Base-by-base conservation (phyloP, 1,284 basidiomycete genomes). In the Macrocybe sp. region DNA sequence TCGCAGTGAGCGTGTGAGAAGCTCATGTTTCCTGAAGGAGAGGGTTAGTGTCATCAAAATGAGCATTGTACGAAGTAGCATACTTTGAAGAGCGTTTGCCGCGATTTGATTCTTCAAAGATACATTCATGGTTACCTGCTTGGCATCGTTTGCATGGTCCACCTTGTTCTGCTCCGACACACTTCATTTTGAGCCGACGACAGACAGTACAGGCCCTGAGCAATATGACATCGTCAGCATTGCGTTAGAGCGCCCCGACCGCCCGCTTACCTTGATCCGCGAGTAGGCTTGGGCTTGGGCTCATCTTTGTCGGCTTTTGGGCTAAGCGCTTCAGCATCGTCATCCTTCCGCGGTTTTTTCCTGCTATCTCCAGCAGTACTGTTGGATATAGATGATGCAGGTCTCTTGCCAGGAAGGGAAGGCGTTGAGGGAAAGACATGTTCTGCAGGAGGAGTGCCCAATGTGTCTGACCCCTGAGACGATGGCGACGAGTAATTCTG, bases 181-280 rank as follows among this genome's bases (percentile, higher is more conserved):
- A 99, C 57, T 96, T 91, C 96, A 99, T 99, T 74, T 99, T 99
- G 54, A 98, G 83, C 42, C 93, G 86, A 32, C 96, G 84, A 65
- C 96, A 98, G 31, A 95, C 92, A 0, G 90, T 93, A 57, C 94
- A 97, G 0, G 94, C 94, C 45, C 92, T 92, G 55, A 44, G 52
- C 34, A 48, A 40, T 36, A 14, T 45, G 28, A 38, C 14, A 35
- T 32, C 29, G 14, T 8, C 37, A 47, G 30, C 44, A 39, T 31
- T 39, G 11, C 30, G 34, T 37, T 34, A 41, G 34, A 44, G 41
- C 48, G 22, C 7, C 38, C 41, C 16, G 47, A 51, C 45, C 30
- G 41, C 12, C 6, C 43, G 68, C 79, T 55, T 57, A 92, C 90
- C 90, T 77, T 32, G 90, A 90, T 14, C 92, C 92, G 37, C 92